Conservation (phyloP, 495 filamentous ascomycete species). For the Penicillium maclennaniae region DNA sequence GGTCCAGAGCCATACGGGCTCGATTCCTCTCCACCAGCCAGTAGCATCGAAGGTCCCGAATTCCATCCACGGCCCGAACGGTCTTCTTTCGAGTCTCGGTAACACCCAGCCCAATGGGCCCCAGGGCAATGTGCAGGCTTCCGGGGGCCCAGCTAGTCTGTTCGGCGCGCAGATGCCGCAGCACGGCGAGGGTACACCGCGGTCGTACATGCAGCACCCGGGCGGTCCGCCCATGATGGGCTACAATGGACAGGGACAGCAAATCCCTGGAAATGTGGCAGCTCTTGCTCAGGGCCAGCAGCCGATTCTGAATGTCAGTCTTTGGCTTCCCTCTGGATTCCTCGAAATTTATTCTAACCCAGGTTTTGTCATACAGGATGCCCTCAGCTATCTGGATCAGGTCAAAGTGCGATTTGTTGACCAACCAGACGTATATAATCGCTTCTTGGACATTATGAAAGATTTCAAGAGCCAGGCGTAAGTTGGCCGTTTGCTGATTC, state of each 20-base stretch:
- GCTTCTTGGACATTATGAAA: slow-evolving; percentile 99
- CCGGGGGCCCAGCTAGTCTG: slow-evolving; percentile 57
- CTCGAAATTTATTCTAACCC: slow-evolving; percentile 11
- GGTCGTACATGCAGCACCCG: slow-evolving; percentile 62
- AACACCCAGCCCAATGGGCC: slow-evolving; percentile 48
- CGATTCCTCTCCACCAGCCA: slow-evolving; percentile 85
- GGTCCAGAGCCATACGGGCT: slow-evolving; percentile 78
- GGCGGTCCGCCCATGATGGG: slow-evolving; percentile 61
- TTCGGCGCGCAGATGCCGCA: slow-evolving; percentile 64
- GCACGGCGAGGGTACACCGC: slow-evolving; percentile 53
- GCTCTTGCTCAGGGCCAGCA: slow-evolving; percentile 80
- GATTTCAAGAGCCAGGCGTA: slow-evolving; percentile 98
- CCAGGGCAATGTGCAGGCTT: slow-evolving; percentile 59
- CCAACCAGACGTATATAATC: slow-evolving; percentile 96
- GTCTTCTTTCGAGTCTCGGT: slow-evolving; percentile 73
- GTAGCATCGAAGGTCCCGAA: slow-evolving; percentile 77
- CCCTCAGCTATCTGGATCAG: slow-evolving; percentile 94
- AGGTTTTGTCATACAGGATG: slow-evolving; percentile 60
- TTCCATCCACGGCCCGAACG: slow-evolving; percentile 82
- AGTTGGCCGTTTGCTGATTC: slow-evolving; percentile 29
- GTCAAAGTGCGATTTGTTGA: slow-evolving; percentile 98
- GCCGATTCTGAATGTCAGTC: slow-evolving; percentile 84
- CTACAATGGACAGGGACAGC: slow-evolving; percentile 42
- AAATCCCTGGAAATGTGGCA: slow-evolving; percentile 54
- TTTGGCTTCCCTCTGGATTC: not conserved